Base-by-base conservation (phyloP, 1,284 basidiomycete species). In the Phylloporus sp. region DNA sequence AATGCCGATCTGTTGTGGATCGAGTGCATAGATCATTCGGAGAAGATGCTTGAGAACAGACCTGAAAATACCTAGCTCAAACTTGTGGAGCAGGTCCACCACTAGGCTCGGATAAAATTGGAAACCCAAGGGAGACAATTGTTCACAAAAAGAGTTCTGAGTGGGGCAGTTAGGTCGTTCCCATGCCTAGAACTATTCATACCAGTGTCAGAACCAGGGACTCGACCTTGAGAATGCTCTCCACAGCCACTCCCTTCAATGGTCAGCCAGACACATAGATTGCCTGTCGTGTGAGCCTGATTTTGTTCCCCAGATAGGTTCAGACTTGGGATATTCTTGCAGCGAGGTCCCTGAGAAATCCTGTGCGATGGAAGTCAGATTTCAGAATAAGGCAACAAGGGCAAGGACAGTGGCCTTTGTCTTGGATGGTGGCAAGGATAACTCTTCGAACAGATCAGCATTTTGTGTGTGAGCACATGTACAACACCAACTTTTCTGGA, bases 141-240 rank as follows among this genome's bases (percentile, higher is more conserved):
- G 43, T 23, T 45, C 43, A 15, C 32, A 49, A 52, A 64, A 64
- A 17, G 56, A 11, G 32, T 64, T 58, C 56, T 63, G 47, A 19
- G 47, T 39, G 39, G 12, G 14, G 39, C 10, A 12, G 39, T 39
- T 11, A 39, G 39, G 39, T 39, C 10, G 39, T 15, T 15, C 10
- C 20, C 43, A 45, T 25, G 15, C 5, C 25, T 5, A 32, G 43
- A 27, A 56, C 25, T 3, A 8, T 17, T 19, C 53, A 8, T 45
- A 63, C 62, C 29, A 56, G 29, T 2, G 53, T 63, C 20, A 39
- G 47, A 32, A 68, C 67, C 7, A 68, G 39, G 1, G 53, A 63
- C 12, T 32, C 25, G 5, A 17, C 6, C 19, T 56, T 56, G 27
- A 63, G 62, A 8, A 63, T 6, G 4, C 5, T 15, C 35, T 63